These are phyloP conservation scores for Arachnopeziza araneosa DNA, from an alignment of 2,329 filamentous ascomycete genomes.

Conservation along the genomic window DNA sequence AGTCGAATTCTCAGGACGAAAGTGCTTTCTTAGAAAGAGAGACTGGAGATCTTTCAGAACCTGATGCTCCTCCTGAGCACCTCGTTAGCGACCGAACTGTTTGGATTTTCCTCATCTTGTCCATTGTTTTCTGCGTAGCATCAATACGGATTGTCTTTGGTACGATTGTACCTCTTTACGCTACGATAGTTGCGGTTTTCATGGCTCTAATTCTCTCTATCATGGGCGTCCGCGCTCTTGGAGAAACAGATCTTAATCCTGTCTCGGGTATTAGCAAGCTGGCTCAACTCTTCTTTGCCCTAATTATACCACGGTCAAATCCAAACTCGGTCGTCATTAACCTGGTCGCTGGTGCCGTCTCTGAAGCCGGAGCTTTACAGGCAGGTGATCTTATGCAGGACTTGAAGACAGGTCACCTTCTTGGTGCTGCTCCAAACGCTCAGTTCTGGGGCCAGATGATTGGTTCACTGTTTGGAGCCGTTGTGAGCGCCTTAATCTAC, in stretches of 20 bases:
- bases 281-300: constrained; percentile 89
- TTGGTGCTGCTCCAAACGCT: constrained; percentile 86
- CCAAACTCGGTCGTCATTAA: constrained; percentile 92
- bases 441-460: constrained; percentile 98
- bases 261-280: constrained; percentile 96
- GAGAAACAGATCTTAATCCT: constrained; percentile 90
- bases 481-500: constrained; percentile 83
- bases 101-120: constrained; percentile 66
- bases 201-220: constrained; percentile 79
- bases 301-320: constrained; percentile 75
- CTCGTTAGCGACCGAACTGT: constrained; percentile 70
- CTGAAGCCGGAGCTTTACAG: constrained; percentile 80
- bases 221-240: constrained; percentile 63
- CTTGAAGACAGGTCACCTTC: constrained; percentile 88
- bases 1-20: constrained; percentile 2
- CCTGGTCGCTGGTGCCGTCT: constrained; percentile 85
- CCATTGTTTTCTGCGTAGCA: constrained; percentile 71
- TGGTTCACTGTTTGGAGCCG: constrained; percentile 77
- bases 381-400: constrained; percentile 97
- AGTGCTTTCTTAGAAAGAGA: constrained; percentile 10
- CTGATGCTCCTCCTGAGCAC: constrained; percentile 80
- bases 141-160: constrained; percentile 83
- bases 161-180: constrained; percentile 69
- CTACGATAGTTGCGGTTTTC: constrained; percentile 72
- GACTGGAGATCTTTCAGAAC: constrained; percentile 35